Conservation (phyloP, 108 stramenopile genomes). For the Chaetoceros tenuissimus region DNA sequence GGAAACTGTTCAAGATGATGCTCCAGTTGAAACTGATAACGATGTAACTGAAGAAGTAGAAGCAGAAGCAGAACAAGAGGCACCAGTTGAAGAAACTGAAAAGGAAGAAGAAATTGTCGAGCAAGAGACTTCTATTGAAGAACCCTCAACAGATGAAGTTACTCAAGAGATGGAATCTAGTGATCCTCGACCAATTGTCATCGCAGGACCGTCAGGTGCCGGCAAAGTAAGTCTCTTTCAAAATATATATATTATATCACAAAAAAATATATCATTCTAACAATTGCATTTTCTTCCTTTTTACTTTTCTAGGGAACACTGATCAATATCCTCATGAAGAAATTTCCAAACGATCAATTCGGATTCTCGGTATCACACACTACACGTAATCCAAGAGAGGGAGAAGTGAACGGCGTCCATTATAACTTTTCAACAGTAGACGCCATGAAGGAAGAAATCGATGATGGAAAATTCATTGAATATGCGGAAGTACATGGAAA, state of each 20-base stretch:
- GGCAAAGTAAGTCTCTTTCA: neutral
- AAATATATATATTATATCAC: too few relatives aligned
- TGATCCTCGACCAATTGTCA: constrained; percentile 2
- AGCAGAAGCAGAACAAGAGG: too few relatives aligned
- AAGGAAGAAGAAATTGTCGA: too few relatives aligned
- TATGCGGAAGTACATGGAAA: constrained; percentile 92
- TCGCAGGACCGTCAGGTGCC: neutral
- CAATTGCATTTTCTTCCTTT: too few relatives aligned
- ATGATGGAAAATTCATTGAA: constrained; percentile 69
- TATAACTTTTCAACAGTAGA: constrained; percentile 89
- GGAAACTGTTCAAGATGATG: too few relatives aligned
- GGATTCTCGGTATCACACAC: constrained; percentile 93
- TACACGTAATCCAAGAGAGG: constrained; percentile 82
- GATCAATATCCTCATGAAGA: constrained; percentile 66
- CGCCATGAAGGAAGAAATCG: constrained; percentile 78
- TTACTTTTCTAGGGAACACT: constrained; percentile 66
- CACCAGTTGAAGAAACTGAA: too few relatives aligned
- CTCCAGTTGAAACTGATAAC: too few relatives aligned
- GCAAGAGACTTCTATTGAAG: too few relatives aligned
- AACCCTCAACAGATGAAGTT: too few relatives aligned
- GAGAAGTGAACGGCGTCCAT: constrained; percentile 80
- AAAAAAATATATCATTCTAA: too few relatives aligned
- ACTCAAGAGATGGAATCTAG: too few relatives aligned
- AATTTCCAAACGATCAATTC: constrained; percentile 51
- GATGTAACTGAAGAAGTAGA: too few relatives aligned